phyloP scores from a whole-genome alignment of 768 basidiomycete species.

The Xerocomus potaroensis region DNA sequence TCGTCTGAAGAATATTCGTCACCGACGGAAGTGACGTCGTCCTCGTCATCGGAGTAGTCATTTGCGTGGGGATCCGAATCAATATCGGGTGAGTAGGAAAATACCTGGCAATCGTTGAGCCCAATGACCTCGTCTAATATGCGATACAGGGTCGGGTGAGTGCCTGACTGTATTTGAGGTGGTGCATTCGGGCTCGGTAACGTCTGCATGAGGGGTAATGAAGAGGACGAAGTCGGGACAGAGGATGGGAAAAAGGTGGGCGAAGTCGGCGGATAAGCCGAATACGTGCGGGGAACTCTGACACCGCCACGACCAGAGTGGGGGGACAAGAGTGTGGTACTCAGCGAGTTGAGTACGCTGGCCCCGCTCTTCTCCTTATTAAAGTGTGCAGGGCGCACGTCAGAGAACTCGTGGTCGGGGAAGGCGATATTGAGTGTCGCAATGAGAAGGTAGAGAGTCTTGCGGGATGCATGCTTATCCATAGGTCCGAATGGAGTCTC shows the following conservation, averaged over 20 bases:
- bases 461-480: slow-evolving; percentile 77
- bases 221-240: slow-evolving; percentile 62
- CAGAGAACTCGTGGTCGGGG: slow-evolving; percentile 96
- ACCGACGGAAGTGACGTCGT: slow-evolving; percentile 59
- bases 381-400: slow-evolving; percentile 88
- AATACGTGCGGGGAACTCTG: slow-evolving; percentile 75
- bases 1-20: slow-evolving; percentile 70
- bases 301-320: slow-evolving; percentile 50
- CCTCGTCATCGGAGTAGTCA: slow-evolving; percentile 75
- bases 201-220: slow-evolving; percentile 59
- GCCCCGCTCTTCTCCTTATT: slow-evolving; percentile 73
- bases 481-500: slow-evolving; percentile 90
- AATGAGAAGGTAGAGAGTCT: slow-evolving; percentile 94
- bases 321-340: slow-evolving; percentile 75
- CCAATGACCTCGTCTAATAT: slow-evolving; percentile 88
- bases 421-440: slow-evolving; percentile 96
- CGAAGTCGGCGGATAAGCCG: slow-evolving; percentile 74
- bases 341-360: slow-evolving; percentile 77
- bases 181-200: slow-evolving; percentile 64
- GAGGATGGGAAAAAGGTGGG: slow-evolving; percentile 75
- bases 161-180: slow-evolving; percentile 71
- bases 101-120: slow-evolving; percentile 91
- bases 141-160: slow-evolving; percentile 84
- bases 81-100: slow-evolving; percentile 88
- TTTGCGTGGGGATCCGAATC: slow-evolving; percentile 93